Conservation (phyloP, 441 rosid genomes). For the Adansonia madagascariensis region DNA sequence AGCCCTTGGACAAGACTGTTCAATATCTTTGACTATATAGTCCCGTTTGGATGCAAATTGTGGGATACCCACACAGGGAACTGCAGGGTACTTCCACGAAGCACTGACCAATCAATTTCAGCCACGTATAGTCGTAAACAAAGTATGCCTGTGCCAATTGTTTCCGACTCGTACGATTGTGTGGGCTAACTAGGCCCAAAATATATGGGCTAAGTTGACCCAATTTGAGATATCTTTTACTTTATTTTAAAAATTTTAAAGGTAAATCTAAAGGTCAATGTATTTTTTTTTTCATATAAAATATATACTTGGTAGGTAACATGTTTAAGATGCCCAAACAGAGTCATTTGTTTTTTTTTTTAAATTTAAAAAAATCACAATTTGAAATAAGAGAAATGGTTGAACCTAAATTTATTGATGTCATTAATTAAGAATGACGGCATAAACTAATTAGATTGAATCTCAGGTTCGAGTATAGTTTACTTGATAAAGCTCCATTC, state of each 20-base stretch:
- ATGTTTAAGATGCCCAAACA: background rate
- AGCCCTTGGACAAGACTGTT: background rate
- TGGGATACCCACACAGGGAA: background rate
- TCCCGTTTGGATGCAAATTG: background rate
- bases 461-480: too few relatives aligned
- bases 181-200: background rate
- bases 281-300: too few relatives aligned
- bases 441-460: too few relatives aligned
- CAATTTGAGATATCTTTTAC: background rate
- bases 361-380: too few relatives aligned
- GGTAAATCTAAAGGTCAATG: too few relatives aligned
- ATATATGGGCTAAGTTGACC: background rate
- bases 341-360: too few relatives aligned
- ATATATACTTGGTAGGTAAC: background rate
- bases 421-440: too few relatives aligned
- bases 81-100: background rate
- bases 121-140: slow-evolving; percentile 8
- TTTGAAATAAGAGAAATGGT: too few relatives aligned
- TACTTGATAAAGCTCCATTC: background rate
- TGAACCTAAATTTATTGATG: too few relatives aligned
- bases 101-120: background rate
- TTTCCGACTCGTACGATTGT: background rate
- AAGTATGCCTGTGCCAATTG: background rate
- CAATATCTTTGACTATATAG: background rate
- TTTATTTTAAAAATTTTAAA: too few relatives aligned